Evolutionary conservation across 139 green algal species (phyloP).

Genomic region (Zygnema cylindricum): DNA sequence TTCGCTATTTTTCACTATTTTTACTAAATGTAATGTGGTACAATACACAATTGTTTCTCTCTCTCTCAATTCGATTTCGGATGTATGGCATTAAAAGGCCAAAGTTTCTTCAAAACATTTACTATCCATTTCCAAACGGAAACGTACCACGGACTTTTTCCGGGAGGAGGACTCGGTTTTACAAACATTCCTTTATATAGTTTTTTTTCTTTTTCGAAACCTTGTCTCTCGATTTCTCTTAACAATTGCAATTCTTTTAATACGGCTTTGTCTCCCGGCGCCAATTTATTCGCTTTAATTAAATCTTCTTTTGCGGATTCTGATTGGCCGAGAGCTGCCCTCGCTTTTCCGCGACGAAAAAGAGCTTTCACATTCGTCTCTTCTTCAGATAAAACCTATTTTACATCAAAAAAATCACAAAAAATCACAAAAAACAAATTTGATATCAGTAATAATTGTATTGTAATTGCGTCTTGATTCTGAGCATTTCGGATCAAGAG

Average conservation of each 20-base stretch:
- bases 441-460: background rate
- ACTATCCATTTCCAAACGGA: background rate
- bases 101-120: background rate
- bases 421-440: background rate
- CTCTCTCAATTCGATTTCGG: no score
- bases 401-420: background rate
- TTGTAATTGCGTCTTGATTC: background rate
- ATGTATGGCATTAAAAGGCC: constrained; percentile 26
- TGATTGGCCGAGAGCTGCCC: constrained; percentile 23
- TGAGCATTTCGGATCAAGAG: background rate
- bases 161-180: background rate
- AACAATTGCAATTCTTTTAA: constrained; percentile 2
- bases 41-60: no score
- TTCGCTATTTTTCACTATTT: no score
- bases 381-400: constrained; percentile 42
- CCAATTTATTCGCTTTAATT: background rate
- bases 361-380: constrained; percentile 33
- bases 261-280: constrained; percentile 37
- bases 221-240: background rate
- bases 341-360: constrained; percentile 34
- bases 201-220: constrained; percentile 20
- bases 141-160: background rate
- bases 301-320: constrained; percentile 25
- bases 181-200: constrained; percentile 24
- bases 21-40: no score